Evolutionary conservation across 2,329 filamentous ascomycete species (phyloP), one percentile per base, ranked within the genome.

Genomic region (Fusarium temperatum): DNA sequence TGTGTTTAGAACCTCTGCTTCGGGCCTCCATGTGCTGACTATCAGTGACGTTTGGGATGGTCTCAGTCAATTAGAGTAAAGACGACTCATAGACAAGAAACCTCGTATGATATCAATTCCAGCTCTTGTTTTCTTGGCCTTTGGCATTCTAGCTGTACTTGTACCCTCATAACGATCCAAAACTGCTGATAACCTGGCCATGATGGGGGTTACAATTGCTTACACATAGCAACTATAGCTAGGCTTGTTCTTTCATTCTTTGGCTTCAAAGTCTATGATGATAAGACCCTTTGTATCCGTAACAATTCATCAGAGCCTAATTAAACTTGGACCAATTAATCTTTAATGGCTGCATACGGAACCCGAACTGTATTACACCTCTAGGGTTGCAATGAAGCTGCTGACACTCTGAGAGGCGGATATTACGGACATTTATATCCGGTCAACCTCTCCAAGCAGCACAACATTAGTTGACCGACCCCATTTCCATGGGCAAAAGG

Each of bases 391-490:
- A 55, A 18, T 22, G 35, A 55, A 55, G 51, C 24, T 55, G 35
- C 24, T 55, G 24, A 41, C 51, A 41, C 10, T 55, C 51, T 41
- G 7, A n/a, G 14, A 39, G 50, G 30, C 47, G 65, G 65, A 30
- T 68, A 66, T 50, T 69, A 41, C 48, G 50, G 38, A 51, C 50
- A 35, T 65, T 70, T 70, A 70, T 70, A 66, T 66, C 67, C 67
- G 67, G 18, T 32, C 53, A 66, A 66, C 36, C n/a, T 38, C 53
- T 48, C 47, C 26, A 18, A 26, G 22, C 28, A 53, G 55, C 45
- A 69, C 38, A 70, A 42, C 58, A 65, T 58, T 56, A 69, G 48
- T 58, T n/a, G 32, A 38, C 55, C 65, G 32, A 35, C 32, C 65
- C 65, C 39, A 56, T 63, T 55, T 28, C 50, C 50, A 63, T 55